These are phyloP conservation scores for Globisporangium viniferum DNA, from an alignment of 352 stramenopile genomes.

Conservation along the genomic window DNA sequence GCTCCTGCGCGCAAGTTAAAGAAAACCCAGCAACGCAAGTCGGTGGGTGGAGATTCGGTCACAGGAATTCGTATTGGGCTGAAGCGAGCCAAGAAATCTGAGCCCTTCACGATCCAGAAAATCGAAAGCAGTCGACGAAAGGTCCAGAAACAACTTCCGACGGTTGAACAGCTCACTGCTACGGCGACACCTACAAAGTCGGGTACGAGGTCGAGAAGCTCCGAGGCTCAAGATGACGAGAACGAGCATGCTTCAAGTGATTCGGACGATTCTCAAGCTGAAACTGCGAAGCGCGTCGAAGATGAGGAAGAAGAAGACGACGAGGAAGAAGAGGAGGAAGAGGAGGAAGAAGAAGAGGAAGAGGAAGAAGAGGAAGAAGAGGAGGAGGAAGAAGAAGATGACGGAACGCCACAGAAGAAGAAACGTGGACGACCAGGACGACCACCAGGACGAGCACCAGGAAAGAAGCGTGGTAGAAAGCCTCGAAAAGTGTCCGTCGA, in stretches of 20 bases:
- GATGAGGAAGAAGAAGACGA: slow-evolving; percentile 35
- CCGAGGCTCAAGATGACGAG: slow-evolving; percentile 17
- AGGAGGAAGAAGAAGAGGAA: slow-evolving; percentile 42
- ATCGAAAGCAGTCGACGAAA: slow-evolving; percentile 35
- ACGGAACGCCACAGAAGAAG: slow-evolving; percentile 29
- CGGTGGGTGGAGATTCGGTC: slow-evolving; percentile 7
- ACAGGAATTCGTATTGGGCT: slow-evolving; percentile 43
- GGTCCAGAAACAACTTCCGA: slow-evolving; percentile 43
- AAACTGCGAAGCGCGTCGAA: slow-evolving; percentile 24
- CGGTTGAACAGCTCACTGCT: slow-evolving; percentile 9
- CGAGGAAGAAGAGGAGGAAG: slow-evolving; percentile 46
- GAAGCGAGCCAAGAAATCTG: slow-evolving; percentile 18
- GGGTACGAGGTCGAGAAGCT: neutral
- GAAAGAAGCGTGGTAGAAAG: slow-evolving; percentile 30
- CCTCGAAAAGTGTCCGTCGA: slow-evolving; percentile 37
- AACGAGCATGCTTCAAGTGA: slow-evolving; percentile 35
- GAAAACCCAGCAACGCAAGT: slow-evolving; percentile 25
- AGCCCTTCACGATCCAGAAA: slow-evolving; percentile 36
- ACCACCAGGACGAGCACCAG: slow-evolving; percentile 6
- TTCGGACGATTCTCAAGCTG: slow-evolving; percentile 31
- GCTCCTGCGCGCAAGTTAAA: slow-evolving; percentile 26
- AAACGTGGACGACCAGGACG: slow-evolving; percentile 5
- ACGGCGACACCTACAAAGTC: slow-evolving; percentile 17
- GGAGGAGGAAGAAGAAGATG: slow-evolving; percentile 20
- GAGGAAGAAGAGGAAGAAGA: slow-evolving; percentile 37